Percentiles rank a stretch among this genome's conserved stretches.
Evolutionary conservation across 2,329 filamentous ascomycete species (phyloP).

Genomic region (Colletotrichum tamarilloi): DNA sequence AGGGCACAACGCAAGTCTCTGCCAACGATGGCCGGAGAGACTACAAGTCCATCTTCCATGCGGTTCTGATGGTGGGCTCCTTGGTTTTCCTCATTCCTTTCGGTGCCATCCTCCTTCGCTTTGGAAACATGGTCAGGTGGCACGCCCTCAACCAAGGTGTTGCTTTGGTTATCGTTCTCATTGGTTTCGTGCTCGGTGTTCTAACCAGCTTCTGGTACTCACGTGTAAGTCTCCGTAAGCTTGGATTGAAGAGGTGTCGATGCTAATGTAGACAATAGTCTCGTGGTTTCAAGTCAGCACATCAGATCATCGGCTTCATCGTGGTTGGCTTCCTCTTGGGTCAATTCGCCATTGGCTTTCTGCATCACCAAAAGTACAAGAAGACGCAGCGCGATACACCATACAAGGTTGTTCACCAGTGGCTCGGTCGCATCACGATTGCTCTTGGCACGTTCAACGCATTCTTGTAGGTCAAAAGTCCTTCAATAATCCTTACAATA

Average conservation of each 20-base stretch:
- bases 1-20: constrained; percentile 47
- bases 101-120: constrained; percentile 63
- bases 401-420: constrained; percentile 65
- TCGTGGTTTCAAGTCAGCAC: constrained; percentile 61
- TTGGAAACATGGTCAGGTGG: constrained; percentile 63
- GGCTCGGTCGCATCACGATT: constrained; percentile 66
- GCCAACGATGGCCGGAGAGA: constrained; percentile 46
- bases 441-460: constrained; percentile 65
- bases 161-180: constrained; percentile 59
- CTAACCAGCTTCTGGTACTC: constrained; percentile 64
- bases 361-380: constrained; percentile 66
- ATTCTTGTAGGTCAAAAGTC: constrained; percentile 59
- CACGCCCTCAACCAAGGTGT: constrained; percentile 65
- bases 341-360: constrained; percentile 65
- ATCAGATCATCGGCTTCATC: constrained; percentile 70
- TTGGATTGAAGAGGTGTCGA: not conserved
- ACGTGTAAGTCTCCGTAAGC: constrained; percentile 55
- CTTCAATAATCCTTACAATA: not conserved
- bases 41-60: constrained; percentile 55
- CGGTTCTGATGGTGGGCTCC: constrained; percentile 64
- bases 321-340: constrained; percentile 61
- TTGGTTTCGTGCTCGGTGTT: constrained; percentile 65
- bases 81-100: constrained; percentile 67
- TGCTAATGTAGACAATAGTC: constrained; percentile 50
- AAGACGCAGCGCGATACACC: constrained; percentile 60